A percentile compares a stretch with the other conserved stretches of the same genome.
Conservation (phyloP, 164 flowering plant genomes). For the Nelumbo lutea region DNA sequence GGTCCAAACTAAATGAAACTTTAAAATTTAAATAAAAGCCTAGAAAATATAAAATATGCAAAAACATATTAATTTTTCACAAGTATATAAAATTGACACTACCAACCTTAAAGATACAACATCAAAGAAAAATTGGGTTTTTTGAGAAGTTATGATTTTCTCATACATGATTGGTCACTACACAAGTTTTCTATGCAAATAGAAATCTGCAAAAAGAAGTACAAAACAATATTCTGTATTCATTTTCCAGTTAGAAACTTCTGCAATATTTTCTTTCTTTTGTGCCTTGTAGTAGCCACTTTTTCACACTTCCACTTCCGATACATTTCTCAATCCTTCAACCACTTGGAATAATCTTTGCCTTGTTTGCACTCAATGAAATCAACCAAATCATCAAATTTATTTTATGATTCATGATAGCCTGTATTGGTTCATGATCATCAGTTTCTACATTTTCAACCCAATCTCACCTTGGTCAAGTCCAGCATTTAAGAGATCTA, state of each 20-base stretch:
- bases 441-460: conserved; percentile 28
- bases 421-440: conserved; percentile 65
- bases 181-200: too few species aligned
- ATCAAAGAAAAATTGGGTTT: too few species aligned
- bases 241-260: neutral
- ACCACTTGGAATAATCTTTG: conserved; percentile 65
- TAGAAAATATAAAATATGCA: too few species aligned
- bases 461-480: conserved; percentile 35
- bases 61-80: too few species aligned
- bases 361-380: conserved; percentile 63
- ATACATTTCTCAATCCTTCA: conserved; percentile 36
- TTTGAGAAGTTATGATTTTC: too few species aligned
- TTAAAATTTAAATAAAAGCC: too few species aligned
- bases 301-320: conserved; percentile 35
- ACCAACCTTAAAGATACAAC: too few species aligned
- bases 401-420: conserved; percentile 9
- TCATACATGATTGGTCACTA: too few species aligned
- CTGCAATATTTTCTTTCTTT: conserved; percentile 28
- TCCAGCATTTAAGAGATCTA: conserved; percentile 68
- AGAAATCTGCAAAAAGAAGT: too few species aligned
- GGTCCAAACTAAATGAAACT: too few species aligned
- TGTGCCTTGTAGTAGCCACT: conserved; percentile 21
- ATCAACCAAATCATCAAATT: conserved; percentile 50
- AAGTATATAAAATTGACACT: too few species aligned
- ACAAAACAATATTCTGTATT: too few species aligned